Evolutionary conservation across 148 eudicot species (phyloP).

Genomic region (Linanthus parryae): DNA sequence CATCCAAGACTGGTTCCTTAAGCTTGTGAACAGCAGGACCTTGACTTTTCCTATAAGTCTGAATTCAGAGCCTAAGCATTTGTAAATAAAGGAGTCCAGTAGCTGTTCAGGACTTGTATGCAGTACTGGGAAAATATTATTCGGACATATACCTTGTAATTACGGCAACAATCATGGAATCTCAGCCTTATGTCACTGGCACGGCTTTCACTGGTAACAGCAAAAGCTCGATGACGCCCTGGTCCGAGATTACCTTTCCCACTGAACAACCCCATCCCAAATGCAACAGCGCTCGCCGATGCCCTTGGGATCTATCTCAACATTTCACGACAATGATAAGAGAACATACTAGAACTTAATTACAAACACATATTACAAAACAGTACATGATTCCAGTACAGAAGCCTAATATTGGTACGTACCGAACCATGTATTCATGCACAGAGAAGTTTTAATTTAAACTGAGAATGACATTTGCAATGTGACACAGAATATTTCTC

Average conservation of each 20-base stretch:
- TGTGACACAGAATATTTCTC: too few relatives aligned
- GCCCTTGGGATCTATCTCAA: conserved; percentile 76
- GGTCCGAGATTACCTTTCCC: conserved; percentile 82
- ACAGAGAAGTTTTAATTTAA: too few relatives aligned
- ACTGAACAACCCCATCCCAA: conserved; percentile 89
- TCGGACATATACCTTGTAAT: conserved; percentile 57
- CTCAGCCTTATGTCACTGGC: conserved; percentile 89
- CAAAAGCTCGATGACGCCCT: conserved; percentile 83
- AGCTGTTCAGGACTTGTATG: neutral
- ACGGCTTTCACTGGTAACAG: conserved; percentile 90
- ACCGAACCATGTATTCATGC: too few relatives aligned
- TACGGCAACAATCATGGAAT: conserved; percentile 94
- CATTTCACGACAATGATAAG: neutral
- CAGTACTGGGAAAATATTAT: neutral
- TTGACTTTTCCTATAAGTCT: conserved; percentile 67
- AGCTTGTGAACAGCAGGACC: conserved; percentile 78
- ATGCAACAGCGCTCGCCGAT: conserved; percentile 98
- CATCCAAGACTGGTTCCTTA: conserved; percentile 70
- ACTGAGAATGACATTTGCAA: too few relatives aligned
- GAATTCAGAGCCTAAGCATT: conserved; percentile 15
- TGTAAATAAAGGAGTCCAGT: neutral
- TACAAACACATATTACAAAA: too few relatives aligned
- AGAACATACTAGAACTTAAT: conserved; percentile 4
- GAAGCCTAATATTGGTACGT: too few relatives aligned
- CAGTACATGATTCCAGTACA: too few relatives aligned